Base-by-base conservation (phyloP, 2,329 filamentous ascomycete species). In the Penicillium paneum region DNA sequence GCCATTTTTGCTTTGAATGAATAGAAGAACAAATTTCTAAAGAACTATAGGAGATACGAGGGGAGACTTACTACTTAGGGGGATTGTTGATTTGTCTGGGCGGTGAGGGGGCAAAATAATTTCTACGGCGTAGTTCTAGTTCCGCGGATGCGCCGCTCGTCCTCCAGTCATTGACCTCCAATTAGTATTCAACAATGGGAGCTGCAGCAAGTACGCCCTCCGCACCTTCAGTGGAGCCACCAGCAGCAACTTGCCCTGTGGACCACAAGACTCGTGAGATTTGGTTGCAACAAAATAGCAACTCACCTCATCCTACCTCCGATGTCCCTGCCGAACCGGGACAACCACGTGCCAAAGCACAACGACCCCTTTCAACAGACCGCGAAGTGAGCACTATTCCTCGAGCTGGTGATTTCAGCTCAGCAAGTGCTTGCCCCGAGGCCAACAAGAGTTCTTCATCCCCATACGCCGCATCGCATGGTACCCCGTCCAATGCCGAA, bases 241-340 rank as follows among this genome's bases (percentile, higher is more conserved):
- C 64, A 36, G 67, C 67, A 19, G 74, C 73, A 38, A 80, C 79
- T 54, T 97, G 94, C 68, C 94, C 94, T 5, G 91, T 97, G 67
- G 92, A 97, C 76, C 89, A 92, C 76, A 89, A 90, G 67, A 88
- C 91, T 49, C 88, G 94, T 66, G 88, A 91, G 66, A 85, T 88
- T 65, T 99, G 93, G 93, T 82, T 97, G 74, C 83, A 69, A 76
- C 81, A 72, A 56, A 74, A 68, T 55, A 75, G 61, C 26, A 67
- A 67, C 63, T 73, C 59, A 61, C 74, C 65, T 49, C 72, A 70
- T 60, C 71, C 67, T 51, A 63, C 67, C 63, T 52, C 58, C 61
- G 47, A 64, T 35, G 50, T 59, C 49, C 42, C 67, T 38, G 59
- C 64, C 31, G 65, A 67, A 52, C 58, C 68, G 44, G 66, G 54